A percentile compares a stretch with the other conserved stretches of the same genome.
Conservation (phyloP, 2,329 filamentous ascomycete genomes). For the Rhinocladiella similis region DNA sequence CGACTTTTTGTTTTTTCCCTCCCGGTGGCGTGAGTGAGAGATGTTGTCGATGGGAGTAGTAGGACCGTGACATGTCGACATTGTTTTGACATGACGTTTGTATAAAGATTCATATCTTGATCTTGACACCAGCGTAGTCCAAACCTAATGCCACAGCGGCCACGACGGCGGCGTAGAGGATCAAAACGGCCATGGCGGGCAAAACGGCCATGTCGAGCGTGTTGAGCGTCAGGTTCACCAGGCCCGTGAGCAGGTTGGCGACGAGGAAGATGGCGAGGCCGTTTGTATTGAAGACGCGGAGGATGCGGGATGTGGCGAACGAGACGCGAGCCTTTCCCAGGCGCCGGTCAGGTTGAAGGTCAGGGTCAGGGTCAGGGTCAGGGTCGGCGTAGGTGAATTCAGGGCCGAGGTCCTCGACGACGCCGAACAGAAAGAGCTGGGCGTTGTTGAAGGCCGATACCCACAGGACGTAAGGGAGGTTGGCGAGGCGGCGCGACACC, state of each 20-base stretch:
- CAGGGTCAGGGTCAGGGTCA: no score
- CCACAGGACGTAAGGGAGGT: slow-evolving; percentile 92
- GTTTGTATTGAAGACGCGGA: slow-evolving; percentile 84
- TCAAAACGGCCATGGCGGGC: slow-evolving; percentile 70
- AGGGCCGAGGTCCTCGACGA: slow-evolving; percentile 64
- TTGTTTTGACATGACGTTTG: no score
- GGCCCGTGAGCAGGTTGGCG: slow-evolving; percentile 84
- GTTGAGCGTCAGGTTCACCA: slow-evolving; percentile 82
- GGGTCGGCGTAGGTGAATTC: no score
- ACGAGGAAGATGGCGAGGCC: slow-evolving; percentile 81
- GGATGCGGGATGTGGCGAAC: slow-evolving; percentile 74
- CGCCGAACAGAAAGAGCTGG: slow-evolving; percentile 77
- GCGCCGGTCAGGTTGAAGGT: no score
- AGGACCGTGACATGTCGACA: no score
- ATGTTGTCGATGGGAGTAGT: no score
- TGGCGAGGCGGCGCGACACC: slow-evolving; percentile 87
- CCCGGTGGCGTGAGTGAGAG: no score
- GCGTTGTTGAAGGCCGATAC: slow-evolving; percentile 84
- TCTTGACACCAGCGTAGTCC: slow-evolving; percentile 39
- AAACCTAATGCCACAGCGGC: slow-evolving; percentile 61
- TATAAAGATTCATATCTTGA: slow-evolving; percentile 21
- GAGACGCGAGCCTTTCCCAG: slow-evolving; percentile 56
- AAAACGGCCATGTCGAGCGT: slow-evolving; percentile 71
- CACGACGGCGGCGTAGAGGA: slow-evolving; percentile 68
- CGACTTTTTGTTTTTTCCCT: no score